These are phyloP conservation scores for Papilionanthe hybrid DNA, from an alignment of 116 monocot species.

Conservation along the genomic window DNA sequence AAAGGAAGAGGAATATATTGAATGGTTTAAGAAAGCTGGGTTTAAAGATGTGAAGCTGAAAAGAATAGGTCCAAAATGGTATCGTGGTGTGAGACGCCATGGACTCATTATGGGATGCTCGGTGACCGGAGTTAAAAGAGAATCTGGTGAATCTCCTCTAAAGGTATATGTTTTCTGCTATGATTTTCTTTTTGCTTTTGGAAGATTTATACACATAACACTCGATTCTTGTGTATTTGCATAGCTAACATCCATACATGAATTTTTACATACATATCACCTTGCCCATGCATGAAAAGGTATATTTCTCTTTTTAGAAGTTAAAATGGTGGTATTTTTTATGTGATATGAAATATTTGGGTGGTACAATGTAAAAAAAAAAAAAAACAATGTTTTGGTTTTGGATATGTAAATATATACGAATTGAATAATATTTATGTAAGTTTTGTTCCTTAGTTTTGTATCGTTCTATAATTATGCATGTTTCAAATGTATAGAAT, in stretches of 20 bases:
- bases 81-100: slow-evolving; percentile 90
- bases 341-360: too few species aligned
- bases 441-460: not conserved
- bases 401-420: too few species aligned
- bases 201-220: too few species aligned
- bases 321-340: too few species aligned
- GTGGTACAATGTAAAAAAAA: too few species aligned
- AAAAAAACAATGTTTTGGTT: too few species aligned
- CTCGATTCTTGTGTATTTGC: not conserved
- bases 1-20: slow-evolving; percentile 94
- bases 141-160: slow-evolving; percentile 81
- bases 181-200: not conserved
- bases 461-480: not conserved
- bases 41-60: slow-evolving; percentile 87
- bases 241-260: too few species aligned
- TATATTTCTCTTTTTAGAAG: too few species aligned
- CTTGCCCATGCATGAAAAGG: too few species aligned
- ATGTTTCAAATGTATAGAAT: not conserved
- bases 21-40: slow-evolving; percentile 96
- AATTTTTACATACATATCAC: too few species aligned
- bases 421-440: too few species aligned
- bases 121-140: slow-evolving; percentile 83
- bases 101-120: slow-evolving; percentile 98
- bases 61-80: slow-evolving; percentile 96
- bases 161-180: slow-evolving; percentile 37